Base-by-base conservation (phyloP, 2,329 filamentous ascomycete species). In the Fusarium newnesense region DNA sequence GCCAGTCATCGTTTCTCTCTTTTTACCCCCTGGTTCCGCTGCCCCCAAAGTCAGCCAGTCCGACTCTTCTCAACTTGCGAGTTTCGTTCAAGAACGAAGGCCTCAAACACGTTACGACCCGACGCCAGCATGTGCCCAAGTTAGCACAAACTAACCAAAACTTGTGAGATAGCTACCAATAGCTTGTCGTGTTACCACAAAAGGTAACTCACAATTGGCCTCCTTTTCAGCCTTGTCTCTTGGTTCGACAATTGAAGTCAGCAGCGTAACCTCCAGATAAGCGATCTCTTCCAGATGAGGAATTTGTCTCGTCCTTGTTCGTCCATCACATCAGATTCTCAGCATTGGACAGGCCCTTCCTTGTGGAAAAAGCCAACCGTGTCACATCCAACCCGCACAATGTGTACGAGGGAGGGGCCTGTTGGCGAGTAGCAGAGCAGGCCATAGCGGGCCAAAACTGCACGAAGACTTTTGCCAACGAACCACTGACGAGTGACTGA, bases 191-290 rank as follows among this genome's bases (percentile, higher is more conserved):
- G 28, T 67, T 39, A 47, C 57, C 57, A 47, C 43, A 65, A 59
- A 52, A 60, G 39, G 53, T 46, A 67, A 39, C 53, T 73, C 58
- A 30, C 24, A 46, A 30, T 56, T 43, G 54, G 59, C 71, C 71
- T 73, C 70, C 71, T 74, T 72, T 73, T 65, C 59, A 73, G 70
- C 67, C 67, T 60, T 72, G 66, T 67, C 67, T 74, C 54, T 67
- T 47, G 39, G 68, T 26, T 63, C 42, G 30, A 21, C 28, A 24
- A 50, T 47, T 49, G 12, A 58, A 37, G 30, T 43, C 26, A 44
- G 54, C 47, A 67, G 40, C 24, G 50, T 63, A 63, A 37, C 44
- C 53, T 37, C 44, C 44, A 60, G 67, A 73, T 66, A 64, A 70
- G 49, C 53, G 47, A 61, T 56, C 46, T 60, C 61, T 28, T 59